Base-by-base conservation (phyloP, 2,329 filamentous ascomycete species). In the Aspergillus unguis region DNA sequence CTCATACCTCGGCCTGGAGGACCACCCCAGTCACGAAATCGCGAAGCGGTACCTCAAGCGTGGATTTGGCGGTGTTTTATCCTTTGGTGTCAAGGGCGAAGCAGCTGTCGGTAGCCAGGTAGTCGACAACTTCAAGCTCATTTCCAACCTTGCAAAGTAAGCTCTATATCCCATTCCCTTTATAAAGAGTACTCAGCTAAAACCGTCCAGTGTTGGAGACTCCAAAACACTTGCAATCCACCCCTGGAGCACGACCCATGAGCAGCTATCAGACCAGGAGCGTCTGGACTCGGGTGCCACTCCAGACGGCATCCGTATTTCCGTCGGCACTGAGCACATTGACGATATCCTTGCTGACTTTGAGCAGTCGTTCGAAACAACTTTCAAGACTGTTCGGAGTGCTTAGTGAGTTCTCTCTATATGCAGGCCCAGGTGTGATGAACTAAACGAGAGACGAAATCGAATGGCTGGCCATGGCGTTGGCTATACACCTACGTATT, bases 341-440 rank as follows among this genome's bases (percentile, higher is more conserved):
- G 92, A 96, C 76, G 92, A 97, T 67, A 96, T 97, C 65, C 94
- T 96, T 67, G 87, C 85, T 63, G 92, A 97, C 74, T 96, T 97
- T 69, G 87, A 92, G 72, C 92, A 96, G 78, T 88, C 89, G 0
- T 95, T 96, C 74, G 81, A 84, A 67, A 80, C 82, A 27, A 80
- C 58, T 7, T 51, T 51, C 17, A 50, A 50, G 10, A 33, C 37
- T 26, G 47, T 44, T 29, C 26, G 40, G n/a, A 60, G 58, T 50
- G 62, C 62, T 26, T 44, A 42, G n/a, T 33, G 17, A 8, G 10
- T 35, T 17, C 17, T 17, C 17, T 17, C 17, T 17, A 17, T 17
- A 17, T 17, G 17, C 17, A 28, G 41, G 11, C n/a, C 23, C 41
- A 31, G n/a, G 27, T 25, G 2, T 11, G n/a, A 17, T n/a, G 5